These are phyloP conservation scores for Schizochytrium sp. DNA, from an alignment of 108 stramenopile genomes.

Conservation along the genomic window DNA sequence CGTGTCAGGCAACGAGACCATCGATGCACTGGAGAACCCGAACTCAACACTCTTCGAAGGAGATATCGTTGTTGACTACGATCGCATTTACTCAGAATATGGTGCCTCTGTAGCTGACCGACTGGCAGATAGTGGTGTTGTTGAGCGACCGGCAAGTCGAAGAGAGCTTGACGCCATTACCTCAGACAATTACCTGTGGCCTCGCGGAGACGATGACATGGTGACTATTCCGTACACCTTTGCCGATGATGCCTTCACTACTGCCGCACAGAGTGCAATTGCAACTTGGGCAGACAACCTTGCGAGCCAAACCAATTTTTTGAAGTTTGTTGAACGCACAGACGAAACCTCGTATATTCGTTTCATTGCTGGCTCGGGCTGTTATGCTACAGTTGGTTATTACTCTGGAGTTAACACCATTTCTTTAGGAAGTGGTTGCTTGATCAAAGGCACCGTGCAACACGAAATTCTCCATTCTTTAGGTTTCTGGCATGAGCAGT, in stretches of 20 bases:
- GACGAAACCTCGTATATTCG: background rate
- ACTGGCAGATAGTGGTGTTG: background rate
- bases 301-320: background rate
- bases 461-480: slow-evolving; percentile 75
- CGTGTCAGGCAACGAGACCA: background rate
- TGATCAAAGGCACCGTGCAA: background rate
- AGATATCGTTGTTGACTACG: slow-evolving; percentile 35
- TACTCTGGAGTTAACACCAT: background rate
- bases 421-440: background rate
- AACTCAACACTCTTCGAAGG: background rate
- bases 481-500: slow-evolving; percentile 79
- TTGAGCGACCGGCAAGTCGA: background rate
- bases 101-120: background rate
- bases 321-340: background rate
- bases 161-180: background rate
- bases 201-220: background rate
- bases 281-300: background rate
- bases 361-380: background rate
- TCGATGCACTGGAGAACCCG: background rate
- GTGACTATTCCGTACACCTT: slow-evolving; percentile 15
- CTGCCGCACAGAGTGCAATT: background rate
- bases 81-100: background rate
- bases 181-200: background rate
- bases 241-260: background rate
- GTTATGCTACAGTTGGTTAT: background rate